Evolutionary conservation across 2,329 filamentous ascomycete species (phyloP), one percentile per base, ranked within the genome.

Genomic region (Didymella pinodella): DNA sequence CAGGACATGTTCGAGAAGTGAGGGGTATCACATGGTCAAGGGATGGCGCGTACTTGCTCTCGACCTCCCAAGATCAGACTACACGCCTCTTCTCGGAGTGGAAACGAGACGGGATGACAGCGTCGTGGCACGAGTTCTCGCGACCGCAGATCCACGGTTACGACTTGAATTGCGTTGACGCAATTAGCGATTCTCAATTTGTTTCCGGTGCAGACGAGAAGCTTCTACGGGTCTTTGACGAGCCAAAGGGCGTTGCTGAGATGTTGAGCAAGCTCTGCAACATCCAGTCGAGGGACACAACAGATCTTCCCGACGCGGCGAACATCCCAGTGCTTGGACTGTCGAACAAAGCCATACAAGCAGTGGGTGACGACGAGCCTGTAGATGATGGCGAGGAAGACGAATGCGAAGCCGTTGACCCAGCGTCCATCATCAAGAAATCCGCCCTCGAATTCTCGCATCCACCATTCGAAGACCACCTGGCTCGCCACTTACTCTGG

Each of bases 61-160:
- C 93, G 0, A 97, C 94, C 2, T 90, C 92, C 73, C 86, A 88
- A 7, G 95, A 99, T 78, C 95, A 99, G 79, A 99, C 95, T 0
- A 97, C 94, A 3, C 85, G 95, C 48, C 83, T 98, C 20, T 92
- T 94, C 75, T 90, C 92, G 1, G 82, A 88, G 70, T 98, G 94
- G 95, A 85, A 84, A 60, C 81, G 82, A 29, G 68, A 72, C 3
- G 70, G 67, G 4, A 4, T 25, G 5, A 0, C 47, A 12, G 54
- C 63, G 40, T 92, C 92, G 11, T 99, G 95, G 95, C 94, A 98
- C 77, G 95, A 99, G 76, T 93, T 98, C 82, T 90, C 93, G 0
- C 85, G 95, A 48, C 95, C 95, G 4, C 95, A 99, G 75, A 99
- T 99, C 65, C 95, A 99, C 75, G 95, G 95, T 36, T 99, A 99